phyloP scores from a whole-genome alignment of 768 basidiomycete genomes.

The Xerocomus potaroensis region DNA sequence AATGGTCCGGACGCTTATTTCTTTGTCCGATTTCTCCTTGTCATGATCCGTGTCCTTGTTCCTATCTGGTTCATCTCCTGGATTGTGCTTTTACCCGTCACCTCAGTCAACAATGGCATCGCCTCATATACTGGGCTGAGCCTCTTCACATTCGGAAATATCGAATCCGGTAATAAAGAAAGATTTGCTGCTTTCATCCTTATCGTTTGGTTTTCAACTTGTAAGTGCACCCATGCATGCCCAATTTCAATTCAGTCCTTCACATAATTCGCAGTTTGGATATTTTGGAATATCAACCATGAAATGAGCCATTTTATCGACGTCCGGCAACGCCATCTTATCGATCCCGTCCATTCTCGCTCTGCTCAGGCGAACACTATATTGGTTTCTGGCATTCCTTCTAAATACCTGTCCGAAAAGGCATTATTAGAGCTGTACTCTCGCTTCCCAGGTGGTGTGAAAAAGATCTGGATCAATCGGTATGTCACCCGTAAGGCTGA shows the following conservation, averaged over 20 bases:
- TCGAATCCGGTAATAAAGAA: constrained; percentile 41
- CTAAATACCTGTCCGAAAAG: constrained; percentile 66
- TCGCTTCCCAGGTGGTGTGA: constrained; percentile 87
- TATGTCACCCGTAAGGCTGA: constrained; percentile 34
- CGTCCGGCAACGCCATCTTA: constrained; percentile 78
- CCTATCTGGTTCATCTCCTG: constrained; percentile 94
- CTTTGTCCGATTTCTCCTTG: constrained; percentile 83
- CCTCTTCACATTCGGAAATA: constrained; percentile 78
- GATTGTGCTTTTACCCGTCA: constrained; percentile 77
- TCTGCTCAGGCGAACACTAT: constrained; percentile 88
- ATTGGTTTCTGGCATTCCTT: constrained; percentile 85
- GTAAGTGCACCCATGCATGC: constrained; percentile 40
- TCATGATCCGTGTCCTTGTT: constrained; percentile 77
- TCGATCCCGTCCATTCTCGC: constrained; percentile 65
- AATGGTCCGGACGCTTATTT: constrained; percentile 93
- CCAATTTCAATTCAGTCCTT: neutral
- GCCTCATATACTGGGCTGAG: constrained; percentile 54
- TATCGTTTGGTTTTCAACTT: constrained; percentile 71
- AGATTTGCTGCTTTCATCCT: constrained; percentile 80
- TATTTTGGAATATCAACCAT: constrained; percentile 71
- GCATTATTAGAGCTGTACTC: constrained; percentile 67
- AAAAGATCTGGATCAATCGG: constrained; percentile 90
- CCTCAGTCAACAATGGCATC: constrained; percentile 49
- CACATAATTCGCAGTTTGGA: constrained; percentile 55
- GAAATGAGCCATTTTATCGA: constrained; percentile 82